Base-by-base conservation (phyloP, 202 grass and related monocot species). In the Panicum virgatum region DNA sequence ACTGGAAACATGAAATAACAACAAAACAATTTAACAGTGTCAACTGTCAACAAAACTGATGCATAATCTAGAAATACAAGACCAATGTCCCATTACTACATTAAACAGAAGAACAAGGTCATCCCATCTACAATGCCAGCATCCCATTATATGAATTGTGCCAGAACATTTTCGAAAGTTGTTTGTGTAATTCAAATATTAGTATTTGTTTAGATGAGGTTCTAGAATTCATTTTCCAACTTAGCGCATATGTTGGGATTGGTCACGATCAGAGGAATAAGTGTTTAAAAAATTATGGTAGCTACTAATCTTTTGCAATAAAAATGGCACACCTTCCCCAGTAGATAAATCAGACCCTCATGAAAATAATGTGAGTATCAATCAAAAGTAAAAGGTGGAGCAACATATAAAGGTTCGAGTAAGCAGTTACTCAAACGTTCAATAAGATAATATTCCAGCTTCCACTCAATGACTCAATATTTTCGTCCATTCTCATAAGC, bases 401-500 rank as follows among this genome's bases (percentile, higher is more conserved):
- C 39, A 51, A 75, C 64, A 66, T 73, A 77, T 5, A 64, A 64
- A 57, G 22, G 39, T 79, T 14, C 13, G 12, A 15, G 26, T 63
- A n/a, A 53, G 16, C 52, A 34, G 12, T 26, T 53, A 42, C 27
- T 18, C 7, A 51, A 65, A 69, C 37, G 34, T 37, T 69, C 9
- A 27, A 37, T 84, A 62, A 42, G 44, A 78, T 29, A 67, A 71
- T 18, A 29, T 78, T 39, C 16, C 52, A 51, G 65, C 43, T 77
- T 36, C 40, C 37, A 56, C 30, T 61, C 73, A 70, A 0, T 5
- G 70, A 56, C 30, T 61, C 73, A 70, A 0, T 5, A 78, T 50
- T 36, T 48, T 51, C 52, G 62, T 78, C 40, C 43, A 7, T 54
- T 54, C 82, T 62, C 40, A 2, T 50, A 40, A 84, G 46, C 22